Evolutionary conservation across 78 protist genomes (phyloP), one percentile per base, ranked within the genome.

Genomic region (Paulinella micropora): DNA sequence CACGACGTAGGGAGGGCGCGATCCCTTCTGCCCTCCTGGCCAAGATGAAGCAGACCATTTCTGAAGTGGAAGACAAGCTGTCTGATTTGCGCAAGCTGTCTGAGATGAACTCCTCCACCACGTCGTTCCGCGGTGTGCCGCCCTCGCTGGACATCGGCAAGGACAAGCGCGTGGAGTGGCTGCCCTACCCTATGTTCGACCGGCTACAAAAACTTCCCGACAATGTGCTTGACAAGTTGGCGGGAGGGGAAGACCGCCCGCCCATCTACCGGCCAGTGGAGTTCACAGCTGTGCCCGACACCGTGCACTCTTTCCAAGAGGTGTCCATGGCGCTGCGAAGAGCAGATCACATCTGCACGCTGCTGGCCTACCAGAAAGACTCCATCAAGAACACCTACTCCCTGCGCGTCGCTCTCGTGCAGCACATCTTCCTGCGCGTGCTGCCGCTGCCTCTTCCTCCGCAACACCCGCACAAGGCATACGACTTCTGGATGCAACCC

Each of bases 391-490:
- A 88, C 86, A 34, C 79, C 37, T 88, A 69, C 86, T 40, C 41
- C 39, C 39, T 79, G 81, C 84, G 90, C 36, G 86, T 36, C 15
- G 35, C 90, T 3, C 73, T 88, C 29, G 0, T 88, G 37, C 31
- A 28, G 23, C 90, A 88, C 85, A n/a, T 88, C 84, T 88, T 88
- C 90, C 0, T 37, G 34, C 84, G 81, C 73, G 90, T 79, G 36
- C 35, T 88, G 34, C 83, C 90, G 3, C 67, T 88, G 85, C 90
- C 90, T 38, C 90, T 88, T 1, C 86, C 90, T 23, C 67, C 26
- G 9, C 0, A 23, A 35, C 23, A 34, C 35, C 28, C 39, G 15
- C 51, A 23, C 26, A 34, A 34, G 32, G 29, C 26, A 3, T 23
- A 0, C 26, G 64, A 86, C 73, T 69, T 88, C 86, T 32, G 4